These are phyloP conservation scores for Anthostomella pinea DNA, from an alignment of 2,329 filamentous ascomycete species.

Conservation along the genomic window DNA sequence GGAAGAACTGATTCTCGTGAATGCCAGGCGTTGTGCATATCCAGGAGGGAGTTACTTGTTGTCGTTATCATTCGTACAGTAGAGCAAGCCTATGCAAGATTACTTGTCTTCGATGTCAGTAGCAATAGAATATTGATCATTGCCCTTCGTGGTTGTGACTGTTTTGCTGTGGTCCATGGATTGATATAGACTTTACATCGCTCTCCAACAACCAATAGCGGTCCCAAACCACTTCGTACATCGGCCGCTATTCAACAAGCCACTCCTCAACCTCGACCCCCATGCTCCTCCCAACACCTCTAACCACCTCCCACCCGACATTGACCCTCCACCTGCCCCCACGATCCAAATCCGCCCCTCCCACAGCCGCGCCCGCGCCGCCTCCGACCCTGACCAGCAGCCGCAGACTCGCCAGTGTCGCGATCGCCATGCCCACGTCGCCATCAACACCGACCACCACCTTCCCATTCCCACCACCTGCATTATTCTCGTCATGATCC, in stretches of 20 bases:
- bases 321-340: constrained; percentile 75
- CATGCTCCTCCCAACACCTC: constrained; percentile 67
- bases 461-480: constrained; percentile 34
- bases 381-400: constrained; percentile 66
- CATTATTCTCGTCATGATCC: constrained; percentile 35
- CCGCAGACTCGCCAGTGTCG: constrained; percentile 69
- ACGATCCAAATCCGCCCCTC: constrained; percentile 70
- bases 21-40: background rate
- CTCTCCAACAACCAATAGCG: too few relatives aligned
- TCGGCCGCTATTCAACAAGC: constrained; percentile 67
- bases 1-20: background rate
- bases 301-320: constrained; percentile 73
- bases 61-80: too few relatives aligned
- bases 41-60: too few relatives aligned
- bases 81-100: too few relatives aligned
- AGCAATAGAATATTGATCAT: too few relatives aligned
- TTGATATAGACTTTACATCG: too few relatives aligned
- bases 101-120: too few relatives aligned
- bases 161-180: too few relatives aligned
- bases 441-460: constrained; percentile 47
- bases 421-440: constrained; percentile 63
- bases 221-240: constrained; percentile 6
- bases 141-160: too few relatives aligned
- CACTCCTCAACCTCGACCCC: constrained; percentile 79
- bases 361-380: constrained; percentile 68